Evolutionary conservation across 805 yeast species (phyloP).

Genomic region (Saccharomyces mikatae): DNA sequence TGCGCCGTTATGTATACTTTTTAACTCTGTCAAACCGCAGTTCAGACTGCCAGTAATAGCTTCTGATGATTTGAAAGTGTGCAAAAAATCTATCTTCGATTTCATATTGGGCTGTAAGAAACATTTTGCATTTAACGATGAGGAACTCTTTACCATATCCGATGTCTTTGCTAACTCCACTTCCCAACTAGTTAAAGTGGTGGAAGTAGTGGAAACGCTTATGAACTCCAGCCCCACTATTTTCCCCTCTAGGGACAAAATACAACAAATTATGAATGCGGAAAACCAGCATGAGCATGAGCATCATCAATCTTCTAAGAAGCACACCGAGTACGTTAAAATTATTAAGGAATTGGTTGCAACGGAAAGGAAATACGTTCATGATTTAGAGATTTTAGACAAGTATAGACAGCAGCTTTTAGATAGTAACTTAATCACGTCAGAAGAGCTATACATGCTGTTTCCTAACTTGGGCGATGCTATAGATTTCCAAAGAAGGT

Average conservation of each 20-base stretch:
- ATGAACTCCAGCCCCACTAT: conserved; percentile 44
- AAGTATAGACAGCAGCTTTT: conserved; percentile 61
- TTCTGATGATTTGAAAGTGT: conserved; percentile 72
- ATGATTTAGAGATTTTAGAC: conserved; percentile 72
- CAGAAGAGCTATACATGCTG: conserved; percentile 70
- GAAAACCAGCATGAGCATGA: conserved; percentile 14
- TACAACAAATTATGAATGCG: conserved; percentile 15
- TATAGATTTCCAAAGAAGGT: conserved; percentile 86
- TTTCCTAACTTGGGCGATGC: conserved; percentile 81
- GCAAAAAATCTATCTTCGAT: conserved; percentile 84
- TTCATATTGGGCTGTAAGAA: conserved; percentile 80
- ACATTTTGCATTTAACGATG: conserved; percentile 66
- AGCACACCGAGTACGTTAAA: conserved; percentile 35
- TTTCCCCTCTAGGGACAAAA: conserved; percentile 29
- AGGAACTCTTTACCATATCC: conserved; percentile 79
- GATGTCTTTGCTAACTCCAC: conserved; percentile 81
- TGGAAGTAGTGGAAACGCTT: conserved; percentile 62
- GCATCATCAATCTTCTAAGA: conserved; percentile 17
- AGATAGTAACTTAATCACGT: conserved; percentile 57
- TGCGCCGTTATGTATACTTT: conserved; percentile 78
- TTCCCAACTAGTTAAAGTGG: conserved; percentile 64
- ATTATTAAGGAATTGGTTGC: conserved; percentile 78
- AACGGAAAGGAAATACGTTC: conserved; percentile 88
- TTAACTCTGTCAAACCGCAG: conserved; percentile 59
- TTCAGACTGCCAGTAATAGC: conserved; percentile 55